Evolutionary conservation across 768 basidiomycete species (phyloP), one percentile per base, ranked within the genome.

Genomic region (Phlegmacium glaucopus): DNA sequence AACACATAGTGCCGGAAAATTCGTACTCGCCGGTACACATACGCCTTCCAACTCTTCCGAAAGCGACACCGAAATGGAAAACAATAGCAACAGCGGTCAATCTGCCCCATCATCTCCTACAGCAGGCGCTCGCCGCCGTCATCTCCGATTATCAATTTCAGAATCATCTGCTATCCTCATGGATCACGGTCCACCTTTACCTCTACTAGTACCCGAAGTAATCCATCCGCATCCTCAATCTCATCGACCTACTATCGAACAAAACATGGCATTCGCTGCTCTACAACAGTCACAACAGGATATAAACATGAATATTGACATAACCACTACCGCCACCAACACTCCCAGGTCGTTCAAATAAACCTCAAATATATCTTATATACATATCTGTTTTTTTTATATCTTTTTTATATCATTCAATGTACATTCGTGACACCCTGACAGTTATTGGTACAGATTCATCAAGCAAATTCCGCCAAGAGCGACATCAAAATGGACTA

Each of bases 261-360:
- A 91, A 66, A 88, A 85, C 55, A 86, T 90, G 84, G 88, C 87
- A 5, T 91, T 88, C 53, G 87, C 84, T 39, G 82, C 77, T 13
- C 71, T 83, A 34, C 78, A 80, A 52, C 77, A 76, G 40, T 78
- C 80, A 13, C 70, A 22, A 5, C 22, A 71, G 51, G 63, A 67
- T 22, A 54, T 32, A 7, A 35, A 48, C 42, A 30, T 37, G 46
- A 45, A 12, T 28, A 28, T 6, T 10, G 42, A 29, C 18, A 13
- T n/a, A 43, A 9, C 28, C 25, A 45, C 25, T 37, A 17, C 35
- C 6, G 35, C n/a, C 35, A 37, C 10, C 5, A 22, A 22, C 22
- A 22, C 22, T 22, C 22, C 22, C 22, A 22, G 22, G 5, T 22
- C 5, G 22, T 22, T 22, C 22, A 22, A 22, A 22, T 22, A 22